Conservation (phyloP, 495 filamentous ascomycete genomes). For the Aspergillus haitiensis region DNA sequence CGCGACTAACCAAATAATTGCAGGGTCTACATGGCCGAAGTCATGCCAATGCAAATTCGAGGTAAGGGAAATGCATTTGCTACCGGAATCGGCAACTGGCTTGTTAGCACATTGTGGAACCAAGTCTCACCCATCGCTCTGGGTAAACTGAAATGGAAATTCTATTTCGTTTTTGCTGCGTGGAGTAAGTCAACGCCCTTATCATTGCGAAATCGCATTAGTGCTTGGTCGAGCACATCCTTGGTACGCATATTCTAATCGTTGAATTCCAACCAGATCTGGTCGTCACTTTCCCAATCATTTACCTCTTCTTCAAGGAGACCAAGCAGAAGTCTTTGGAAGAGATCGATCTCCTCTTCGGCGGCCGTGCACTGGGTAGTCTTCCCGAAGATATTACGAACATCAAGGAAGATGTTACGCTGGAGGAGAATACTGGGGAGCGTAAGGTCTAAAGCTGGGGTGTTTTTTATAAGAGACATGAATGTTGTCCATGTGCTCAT, state of each 20-base stretch:
- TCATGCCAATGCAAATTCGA: constrained; percentile 54
- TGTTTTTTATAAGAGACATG: too few species aligned
- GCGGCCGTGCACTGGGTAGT: constrained; percentile 45
- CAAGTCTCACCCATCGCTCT: constrained; percentile 53
- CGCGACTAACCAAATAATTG: background rate
- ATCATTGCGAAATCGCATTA: too few species aligned
- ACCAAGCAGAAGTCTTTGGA: constrained; percentile 57
- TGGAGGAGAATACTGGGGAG: constrained; percentile 24
- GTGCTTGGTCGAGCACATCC: too few species aligned
- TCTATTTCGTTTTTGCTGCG: constrained; percentile 49
- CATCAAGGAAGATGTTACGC: constrained; percentile 30
- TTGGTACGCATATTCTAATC: background rate
- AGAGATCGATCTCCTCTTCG: constrained; percentile 58
- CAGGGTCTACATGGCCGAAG: constrained; percentile 50
- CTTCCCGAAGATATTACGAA: constrained; percentile 37
- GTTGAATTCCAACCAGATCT: constrained; percentile 29
- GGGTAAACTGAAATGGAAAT: constrained; percentile 44
- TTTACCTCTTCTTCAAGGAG: constrained; percentile 57
- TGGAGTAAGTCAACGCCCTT: constrained; percentile 32
- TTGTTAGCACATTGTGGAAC: constrained; percentile 50
- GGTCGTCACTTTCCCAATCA: constrained; percentile 35
- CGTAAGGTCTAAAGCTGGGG: constrained; percentile 4
- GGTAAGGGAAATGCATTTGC: constrained; percentile 50
- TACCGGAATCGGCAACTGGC: constrained; percentile 51
- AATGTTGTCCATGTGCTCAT: too few species aligned